Evolutionary conservation across 2,329 filamentous ascomycete genomes (phyloP).

Genomic region (Penicillium nordicum): DNA sequence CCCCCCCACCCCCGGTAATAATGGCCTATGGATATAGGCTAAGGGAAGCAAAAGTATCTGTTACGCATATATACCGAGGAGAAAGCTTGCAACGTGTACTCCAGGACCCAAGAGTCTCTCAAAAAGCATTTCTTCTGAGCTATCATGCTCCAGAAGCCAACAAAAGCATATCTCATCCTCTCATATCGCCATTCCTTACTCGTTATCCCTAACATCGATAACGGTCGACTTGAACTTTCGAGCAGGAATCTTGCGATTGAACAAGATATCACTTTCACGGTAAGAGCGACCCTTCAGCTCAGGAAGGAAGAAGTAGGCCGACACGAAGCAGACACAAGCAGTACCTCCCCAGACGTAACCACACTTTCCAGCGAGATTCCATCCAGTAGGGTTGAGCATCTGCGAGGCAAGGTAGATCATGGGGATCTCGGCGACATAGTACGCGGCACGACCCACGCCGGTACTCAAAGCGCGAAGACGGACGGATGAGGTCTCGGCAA

Average conservation of each 20-base stretch:
- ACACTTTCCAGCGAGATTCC: constrained; percentile 46
- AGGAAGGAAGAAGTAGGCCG: constrained; percentile 45
- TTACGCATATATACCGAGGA: background rate
- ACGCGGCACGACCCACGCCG: constrained; percentile 40
- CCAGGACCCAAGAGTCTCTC: background rate
- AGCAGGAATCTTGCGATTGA: constrained; percentile 43
- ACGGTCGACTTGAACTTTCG: constrained; percentile 46
- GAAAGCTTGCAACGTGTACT: background rate
- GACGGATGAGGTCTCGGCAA: constrained; percentile 39
- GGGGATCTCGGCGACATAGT: constrained; percentile 44
- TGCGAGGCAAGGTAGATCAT: constrained; percentile 42
- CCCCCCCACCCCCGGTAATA: background rate
- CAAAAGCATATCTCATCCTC: background rate
- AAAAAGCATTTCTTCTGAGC: background rate
- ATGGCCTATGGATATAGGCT: background rate
- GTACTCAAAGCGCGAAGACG: constrained; percentile 40
- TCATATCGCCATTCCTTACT: constrained; percentile 24
- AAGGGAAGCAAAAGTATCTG: background rate
- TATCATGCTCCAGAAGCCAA: background rate
- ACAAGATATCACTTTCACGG: constrained; percentile 47
- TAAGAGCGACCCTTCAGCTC: constrained; percentile 48
- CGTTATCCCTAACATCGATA: constrained; percentile 44
- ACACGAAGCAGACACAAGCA: constrained; percentile 40
- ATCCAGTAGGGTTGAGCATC: constrained; percentile 42
- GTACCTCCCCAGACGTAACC: constrained; percentile 50